These are phyloP conservation scores for Geotrichum restrictum DNA, from an alignment of 1,139 yeast species.

Conservation along the genomic window DNA sequence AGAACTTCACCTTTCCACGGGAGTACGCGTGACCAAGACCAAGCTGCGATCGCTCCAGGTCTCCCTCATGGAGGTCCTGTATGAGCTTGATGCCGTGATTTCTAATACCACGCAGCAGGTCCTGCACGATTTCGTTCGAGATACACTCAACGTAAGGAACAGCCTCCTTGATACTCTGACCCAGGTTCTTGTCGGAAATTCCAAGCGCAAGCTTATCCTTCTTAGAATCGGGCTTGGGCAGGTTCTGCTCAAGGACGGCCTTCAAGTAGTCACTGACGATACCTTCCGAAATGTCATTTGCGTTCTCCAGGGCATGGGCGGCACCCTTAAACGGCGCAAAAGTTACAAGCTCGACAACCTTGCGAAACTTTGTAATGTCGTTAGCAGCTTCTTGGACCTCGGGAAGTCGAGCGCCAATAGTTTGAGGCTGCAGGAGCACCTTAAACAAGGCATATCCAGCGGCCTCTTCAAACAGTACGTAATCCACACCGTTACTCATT, in stretches of 20 bases:
- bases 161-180: conserved; percentile 90
- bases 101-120: conserved; percentile 91
- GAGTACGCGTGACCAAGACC: conserved; percentile 99
- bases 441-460: conserved; percentile 97
- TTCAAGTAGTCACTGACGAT: conserved; percentile 88
- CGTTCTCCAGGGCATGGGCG: conserved; percentile 97
- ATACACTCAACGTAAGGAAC: conserved; percentile 88
- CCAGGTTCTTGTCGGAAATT: conserved; percentile 90
- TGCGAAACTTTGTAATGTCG: conserved; percentile 84
- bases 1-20: conserved; percentile 96
- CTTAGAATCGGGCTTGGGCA: conserved; percentile 80
- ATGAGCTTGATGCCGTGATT: conserved; percentile 82
- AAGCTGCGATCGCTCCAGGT: conserved; percentile 94
- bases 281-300: conserved; percentile 97
- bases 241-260: conserved; percentile 80
- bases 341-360: conserved; percentile 86
- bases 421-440: conserved; percentile 91
- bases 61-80: conserved; percentile 91
- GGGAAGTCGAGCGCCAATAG: conserved; percentile 81
- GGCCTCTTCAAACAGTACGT: conserved; percentile 94
- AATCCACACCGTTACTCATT: conserved; percentile 53
- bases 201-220: conserved; percentile 62
- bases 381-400: conserved; percentile 92
- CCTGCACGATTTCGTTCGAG: conserved; percentile 89
- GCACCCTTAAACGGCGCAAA: conserved; percentile 99